Percentiles rank a stretch among this genome's conserved stretches.
Conservation (phyloP, 208 protist genomes). For the Naegleria lovaniensis region DNA sequence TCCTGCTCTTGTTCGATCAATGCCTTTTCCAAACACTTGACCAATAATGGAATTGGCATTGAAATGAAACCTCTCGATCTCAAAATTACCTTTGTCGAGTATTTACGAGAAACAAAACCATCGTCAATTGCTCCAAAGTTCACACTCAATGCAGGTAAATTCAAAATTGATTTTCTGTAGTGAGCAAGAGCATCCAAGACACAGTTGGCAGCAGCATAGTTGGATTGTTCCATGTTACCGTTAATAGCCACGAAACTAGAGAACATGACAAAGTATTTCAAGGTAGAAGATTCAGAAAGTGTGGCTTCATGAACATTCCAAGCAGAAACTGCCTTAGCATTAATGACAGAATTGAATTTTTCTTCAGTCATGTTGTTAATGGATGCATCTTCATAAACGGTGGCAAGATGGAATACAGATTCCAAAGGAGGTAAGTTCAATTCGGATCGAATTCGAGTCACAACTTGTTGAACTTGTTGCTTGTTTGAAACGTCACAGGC, state of each 20-base stretch:
- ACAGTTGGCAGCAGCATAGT: conserved; percentile 49
- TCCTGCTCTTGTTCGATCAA: neutral
- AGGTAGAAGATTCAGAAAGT: neutral
- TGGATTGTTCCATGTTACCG: conserved; percentile 42
- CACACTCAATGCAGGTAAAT: conserved; percentile 40
- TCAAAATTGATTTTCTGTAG: conserved; percentile 17
- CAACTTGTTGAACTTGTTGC: neutral
- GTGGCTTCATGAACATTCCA: conserved; percentile 29
- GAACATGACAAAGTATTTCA: conserved; percentile 46
- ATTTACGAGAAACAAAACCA: conserved; percentile 38
- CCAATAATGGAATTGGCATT: neutral
- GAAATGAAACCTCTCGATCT: conserved; percentile 5
- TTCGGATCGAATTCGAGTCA: neutral
- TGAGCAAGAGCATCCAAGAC: conserved; percentile 41
- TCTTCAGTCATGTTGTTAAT: conserved; percentile 33
- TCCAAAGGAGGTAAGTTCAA: neutral
- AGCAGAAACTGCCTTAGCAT: conserved; percentile 46
- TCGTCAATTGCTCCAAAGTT: conserved; percentile 44
- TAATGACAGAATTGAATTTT: conserved; percentile 37
- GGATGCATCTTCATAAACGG: conserved; percentile 42
- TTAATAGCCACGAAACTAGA: conserved; percentile 41
- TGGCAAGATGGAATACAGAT: conserved; percentile 44
- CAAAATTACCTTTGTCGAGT: neutral
- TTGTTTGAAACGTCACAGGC: neutral
- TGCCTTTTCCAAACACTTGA: conserved; percentile 21